Base-by-base conservation (phyloP, 768 basidiomycete species). In the Naganishia kalamii region DNA sequence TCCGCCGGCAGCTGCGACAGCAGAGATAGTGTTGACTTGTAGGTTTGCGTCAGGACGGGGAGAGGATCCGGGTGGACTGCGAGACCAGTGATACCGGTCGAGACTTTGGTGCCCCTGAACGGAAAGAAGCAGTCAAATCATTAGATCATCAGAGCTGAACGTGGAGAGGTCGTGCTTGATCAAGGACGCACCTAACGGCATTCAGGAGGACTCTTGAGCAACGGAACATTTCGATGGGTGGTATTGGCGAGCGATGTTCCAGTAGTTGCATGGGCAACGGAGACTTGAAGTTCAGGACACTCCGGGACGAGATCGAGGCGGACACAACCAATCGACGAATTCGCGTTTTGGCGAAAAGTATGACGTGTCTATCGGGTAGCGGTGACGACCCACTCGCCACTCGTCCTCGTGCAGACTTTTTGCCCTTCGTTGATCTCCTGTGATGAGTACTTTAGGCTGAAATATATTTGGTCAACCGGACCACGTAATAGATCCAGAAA, bases 81-180 rank as follows among this genome's bases (percentile, higher is more conserved):
- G 54, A 96, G 85, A 61, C 93, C 93, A 8, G 87, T 84, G 66
- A 94, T 84, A 52, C 90, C 90, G 11, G 93, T 96, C n/a, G 89
- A 84, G 60, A 82, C 81, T 59, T 57, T 57, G 54, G 54, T 57
- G 54, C 54, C 54, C n/a, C 54, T 57, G 27, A 25, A 40, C 15
- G 21, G 23, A n/a, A 32, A 35, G 32, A 7, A 52, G 32, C 23
- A 12, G 30, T 3, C n/a, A 27, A 6, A 6, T 5, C 27, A 2
- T 29, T 49, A 25, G 32, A 30, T 49, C 48, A 49, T 23, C 48
- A 10, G 23, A 27, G 21, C 48, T 49, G 27, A 4, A 11, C 3
- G 1, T 29, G 7, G 4, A 29, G 11, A 33, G 23, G 25, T 57
- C 13, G 6, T 21, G 35, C 43, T 10, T n/a, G 13, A 6, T n/a